Evolutionary conservation across 1,284 basidiomycete genomes (phyloP), one percentile per base, ranked within the genome.

Genomic region (Trichosporon asahii): DNA sequence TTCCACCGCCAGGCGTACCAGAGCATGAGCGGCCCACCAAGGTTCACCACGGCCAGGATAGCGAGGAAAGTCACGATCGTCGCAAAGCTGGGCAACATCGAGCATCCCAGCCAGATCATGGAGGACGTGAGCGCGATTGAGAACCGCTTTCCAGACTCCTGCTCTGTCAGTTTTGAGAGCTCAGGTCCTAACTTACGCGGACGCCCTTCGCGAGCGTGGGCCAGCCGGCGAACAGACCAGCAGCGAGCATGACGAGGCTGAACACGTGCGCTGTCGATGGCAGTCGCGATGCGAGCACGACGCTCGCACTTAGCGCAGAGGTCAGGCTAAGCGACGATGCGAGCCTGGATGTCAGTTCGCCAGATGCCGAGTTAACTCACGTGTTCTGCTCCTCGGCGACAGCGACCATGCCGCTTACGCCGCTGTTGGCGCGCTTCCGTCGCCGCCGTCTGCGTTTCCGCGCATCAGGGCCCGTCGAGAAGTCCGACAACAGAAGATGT

Each of bases 311-410:
- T 69, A 98, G 90, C 35, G 94, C 94, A 25, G 95, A 95, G 75
- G 98, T 98, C 85, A 96, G 91, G 35, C 94, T 95, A 53, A 99
- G 83, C 27, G 96, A 92, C 27, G 93, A 94, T 15, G 92, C 91
- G 64, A 96, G 85, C 76, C 93, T 95, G 70, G 7, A 70, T 73
- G 53, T 68, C 33, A 65, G 37, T 69, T 31, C 7, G 1, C 8
- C 35, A 14, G 14, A 0, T 4, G 23, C 1, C 4, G 21, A 6
- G 5, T 2, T 0, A 49, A 65, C 74, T 18, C 63, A 76, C 78
- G 73, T 78, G 69, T 80, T 79, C 74, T 53, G 49, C 49, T 80
- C 78, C 49, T 79, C 75, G 2, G 70, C 71, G 6, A 69, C 68
- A 7, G 72, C 71, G 12, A 69, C 73, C 3, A 57, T 66, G 2